Conservation (phyloP, 1,284 basidiomycete species). For the Ustilago trichophora region DNA sequence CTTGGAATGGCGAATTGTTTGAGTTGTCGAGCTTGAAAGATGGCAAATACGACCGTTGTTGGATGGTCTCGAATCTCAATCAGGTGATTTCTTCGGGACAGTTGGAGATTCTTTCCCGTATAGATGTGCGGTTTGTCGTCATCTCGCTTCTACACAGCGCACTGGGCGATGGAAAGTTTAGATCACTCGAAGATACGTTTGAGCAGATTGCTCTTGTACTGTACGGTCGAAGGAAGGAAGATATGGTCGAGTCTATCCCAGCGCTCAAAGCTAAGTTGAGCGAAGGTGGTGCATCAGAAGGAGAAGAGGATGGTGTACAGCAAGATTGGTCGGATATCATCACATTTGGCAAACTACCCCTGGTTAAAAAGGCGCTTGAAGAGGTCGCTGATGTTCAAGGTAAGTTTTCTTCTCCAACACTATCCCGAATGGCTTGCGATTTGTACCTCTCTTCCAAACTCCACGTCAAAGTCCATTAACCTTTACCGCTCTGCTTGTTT, state of each 20-base stretch:
- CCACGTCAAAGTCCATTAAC: too few species aligned
- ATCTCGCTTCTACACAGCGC: constrained; percentile 9
- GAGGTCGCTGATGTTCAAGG: constrained; percentile 36
- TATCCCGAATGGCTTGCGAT: too few species aligned
- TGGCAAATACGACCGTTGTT: constrained; percentile 27
- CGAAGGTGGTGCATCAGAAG: not conserved
- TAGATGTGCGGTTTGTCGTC: constrained; percentile 29
- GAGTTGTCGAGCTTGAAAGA: constrained; percentile 29
- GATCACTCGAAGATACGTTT: constrained; percentile 29
- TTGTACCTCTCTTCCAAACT: too few species aligned
- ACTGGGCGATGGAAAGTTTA: constrained; percentile 18
- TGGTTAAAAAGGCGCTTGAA: constrained; percentile 9
- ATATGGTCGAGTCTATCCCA: not conserved
- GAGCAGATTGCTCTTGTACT: constrained; percentile 24
- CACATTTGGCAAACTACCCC: constrained; percentile 12
- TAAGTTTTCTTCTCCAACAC: too few species aligned
- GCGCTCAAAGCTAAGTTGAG: constrained; percentile 2
- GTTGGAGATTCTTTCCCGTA: constrained; percentile 21
- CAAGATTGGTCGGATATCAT: constrained; percentile 38
- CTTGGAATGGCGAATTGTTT: not conserved
- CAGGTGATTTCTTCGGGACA: constrained; percentile 24
- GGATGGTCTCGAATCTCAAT: constrained; percentile 30
- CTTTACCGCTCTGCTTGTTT: too few species aligned
- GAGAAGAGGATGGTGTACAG: constrained; percentile 3
- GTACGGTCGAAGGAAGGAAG: constrained; percentile 9